Conservation (phyloP, 2,329 filamentous ascomycete species). For the Penicillium freii region DNA sequence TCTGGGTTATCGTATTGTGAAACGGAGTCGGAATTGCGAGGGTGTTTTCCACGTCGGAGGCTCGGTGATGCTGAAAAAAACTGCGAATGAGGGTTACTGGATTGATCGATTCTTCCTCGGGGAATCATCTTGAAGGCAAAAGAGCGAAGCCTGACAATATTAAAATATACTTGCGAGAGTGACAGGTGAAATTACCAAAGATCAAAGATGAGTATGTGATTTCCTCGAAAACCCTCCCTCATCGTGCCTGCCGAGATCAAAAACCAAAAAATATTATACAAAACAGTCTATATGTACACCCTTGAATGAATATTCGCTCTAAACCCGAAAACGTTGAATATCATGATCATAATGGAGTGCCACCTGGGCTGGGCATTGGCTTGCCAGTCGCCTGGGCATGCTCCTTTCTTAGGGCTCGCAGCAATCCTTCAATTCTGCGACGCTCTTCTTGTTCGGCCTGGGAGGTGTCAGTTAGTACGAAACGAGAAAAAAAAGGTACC, state of each 20-base stretch:
- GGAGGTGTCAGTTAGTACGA: slow-evolving; percentile 18
- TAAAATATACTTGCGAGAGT: neutral
- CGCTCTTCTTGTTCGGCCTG: slow-evolving; percentile 72
- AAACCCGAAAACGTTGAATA: slow-evolving; percentile 15
- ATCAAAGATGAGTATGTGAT: neutral
- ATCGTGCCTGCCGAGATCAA: slow-evolving; percentile 22
- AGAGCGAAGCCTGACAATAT: slow-evolving; percentile 2
- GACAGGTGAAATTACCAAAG: neutral
- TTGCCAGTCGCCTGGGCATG: slow-evolving; percentile 35
- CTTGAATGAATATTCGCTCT: slow-evolving; percentile 12
- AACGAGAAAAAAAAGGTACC: neutral
- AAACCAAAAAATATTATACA: slow-evolving; percentile 23
- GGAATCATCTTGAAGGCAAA: slow-evolving; percentile 13
- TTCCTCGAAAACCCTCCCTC: slow-evolving; percentile 7
- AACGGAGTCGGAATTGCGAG: slow-evolving; percentile 5
- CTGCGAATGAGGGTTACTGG: slow-evolving; percentile 1
- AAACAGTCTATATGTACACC: slow-evolving; percentile 25
- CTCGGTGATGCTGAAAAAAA: slow-evolving; percentile 1
- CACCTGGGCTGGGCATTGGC: slow-evolving; percentile 33
- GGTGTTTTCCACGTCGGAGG: slow-evolving; percentile 5
- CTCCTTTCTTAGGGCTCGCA: slow-evolving; percentile 53
- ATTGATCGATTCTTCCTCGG: neutral
- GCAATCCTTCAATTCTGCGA: slow-evolving; percentile 61
- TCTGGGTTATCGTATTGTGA: slow-evolving; percentile 12
- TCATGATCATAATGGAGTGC: slow-evolving; percentile 38